A percentile compares a stretch with the other conserved stretches of the same genome.
phyloP scores from a whole-genome alignment of 176 grass and related monocot species.

The Oryza punctata region DNA sequence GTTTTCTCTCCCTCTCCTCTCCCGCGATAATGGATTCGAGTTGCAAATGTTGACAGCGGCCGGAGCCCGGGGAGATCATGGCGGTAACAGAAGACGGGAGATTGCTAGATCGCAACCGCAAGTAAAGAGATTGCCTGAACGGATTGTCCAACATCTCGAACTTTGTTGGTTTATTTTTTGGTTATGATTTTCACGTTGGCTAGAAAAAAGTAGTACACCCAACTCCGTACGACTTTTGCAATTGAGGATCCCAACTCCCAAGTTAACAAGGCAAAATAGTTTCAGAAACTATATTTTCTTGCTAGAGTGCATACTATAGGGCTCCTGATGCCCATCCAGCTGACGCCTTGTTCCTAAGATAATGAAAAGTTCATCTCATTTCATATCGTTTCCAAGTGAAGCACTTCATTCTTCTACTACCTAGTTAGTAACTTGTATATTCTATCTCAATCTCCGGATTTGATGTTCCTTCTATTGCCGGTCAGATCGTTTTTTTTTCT shows the following conservation, averaged over 20 bases:
- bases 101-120: not conserved
- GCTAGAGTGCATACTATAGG: not conserved
- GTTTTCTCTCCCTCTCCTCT: not conserved
- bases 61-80: not conserved
- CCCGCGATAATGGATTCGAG: not conserved
- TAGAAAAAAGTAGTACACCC: too few species aligned
- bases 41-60: not conserved
- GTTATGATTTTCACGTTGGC: not conserved
- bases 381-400: not conserved
- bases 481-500: not conserved
- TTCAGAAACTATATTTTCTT: not conserved
- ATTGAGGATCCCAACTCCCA: not conserved
- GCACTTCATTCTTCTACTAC: not conserved
- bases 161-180: not conserved
- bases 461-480: not conserved
- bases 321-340: not conserved
- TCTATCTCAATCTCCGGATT: not conserved
- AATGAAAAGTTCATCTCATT: not conserved
- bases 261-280: not conserved
- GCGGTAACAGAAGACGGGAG: too few species aligned
- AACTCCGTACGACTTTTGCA: too few species aligned
- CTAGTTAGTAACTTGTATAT: not conserved
- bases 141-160: not conserved
- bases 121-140: not conserved
- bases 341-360: not conserved